phyloP scores from a whole-genome alignment of 2,329 filamentous ascomycete genomes.

The Colletotrichum acutatum region DNA sequence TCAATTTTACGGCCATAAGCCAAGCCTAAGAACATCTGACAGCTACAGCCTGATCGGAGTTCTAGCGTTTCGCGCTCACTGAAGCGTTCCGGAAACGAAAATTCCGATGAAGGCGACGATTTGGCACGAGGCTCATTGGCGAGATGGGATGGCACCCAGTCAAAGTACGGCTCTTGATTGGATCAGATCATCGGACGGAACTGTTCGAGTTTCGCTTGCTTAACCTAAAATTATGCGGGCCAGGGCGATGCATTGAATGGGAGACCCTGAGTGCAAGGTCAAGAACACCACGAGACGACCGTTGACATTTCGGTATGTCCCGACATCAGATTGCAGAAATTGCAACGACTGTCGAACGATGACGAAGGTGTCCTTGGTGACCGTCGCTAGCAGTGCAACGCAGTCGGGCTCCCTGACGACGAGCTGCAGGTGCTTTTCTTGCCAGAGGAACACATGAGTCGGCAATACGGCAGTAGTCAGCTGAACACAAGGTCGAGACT shows the following conservation, averaged over 20 bases:
- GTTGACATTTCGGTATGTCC: neutral
- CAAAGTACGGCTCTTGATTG: neutral
- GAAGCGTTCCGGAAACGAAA: slow-evolving; percentile 9
- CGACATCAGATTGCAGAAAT: slow-evolving; percentile 4
- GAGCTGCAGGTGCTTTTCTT: neutral
- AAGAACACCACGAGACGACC: neutral
- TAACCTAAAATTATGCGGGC: slow-evolving; percentile 11
- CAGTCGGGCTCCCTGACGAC: slow-evolving; percentile 4
- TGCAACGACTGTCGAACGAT: neutral
- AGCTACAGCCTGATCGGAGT: neutral
- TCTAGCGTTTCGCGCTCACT: neutral
- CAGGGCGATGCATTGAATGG: slow-evolving; percentile 13
- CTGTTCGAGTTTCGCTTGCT: slow-evolving; percentile 18
- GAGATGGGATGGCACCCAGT: slow-evolving; percentile 24
- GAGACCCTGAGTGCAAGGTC: neutral
- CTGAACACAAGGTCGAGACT: neutral
- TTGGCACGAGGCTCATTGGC: neutral
- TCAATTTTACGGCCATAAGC: neutral
- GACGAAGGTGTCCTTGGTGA: slow-evolving; percentile 17
- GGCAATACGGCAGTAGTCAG: slow-evolving; percentile 26
- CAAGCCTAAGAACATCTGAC: neutral
- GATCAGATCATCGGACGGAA: slow-evolving; percentile 17
- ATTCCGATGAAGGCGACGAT: neutral
- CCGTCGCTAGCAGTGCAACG: slow-evolving; percentile 6
- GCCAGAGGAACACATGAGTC: slow-evolving; percentile 12